Evolutionary conservation across 345 rosid species (phyloP).

Genomic region (Acer campestre): DNA sequence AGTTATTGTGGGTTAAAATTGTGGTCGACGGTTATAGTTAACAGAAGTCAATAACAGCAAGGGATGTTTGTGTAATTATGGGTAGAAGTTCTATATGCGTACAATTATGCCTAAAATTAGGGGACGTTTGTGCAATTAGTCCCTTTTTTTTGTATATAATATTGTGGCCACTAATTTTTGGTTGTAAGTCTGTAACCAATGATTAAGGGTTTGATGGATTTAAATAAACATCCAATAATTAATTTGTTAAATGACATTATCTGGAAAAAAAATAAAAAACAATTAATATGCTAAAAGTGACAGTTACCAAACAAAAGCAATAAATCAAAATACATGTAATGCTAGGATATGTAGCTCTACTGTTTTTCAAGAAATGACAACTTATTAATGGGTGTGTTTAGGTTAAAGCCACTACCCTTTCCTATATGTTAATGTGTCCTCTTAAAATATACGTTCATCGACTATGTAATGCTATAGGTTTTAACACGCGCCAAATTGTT

Average conservation of each 20-base stretch:
- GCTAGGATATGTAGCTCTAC: not conserved
- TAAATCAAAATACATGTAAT: not conserved
- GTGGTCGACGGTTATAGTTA: too few relatives aligned
- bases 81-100: too few relatives aligned
- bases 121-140: too few relatives aligned
- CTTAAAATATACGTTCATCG: too few relatives aligned
- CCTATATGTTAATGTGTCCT: too few relatives aligned
- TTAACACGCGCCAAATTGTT: too few relatives aligned
- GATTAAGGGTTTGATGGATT: not conserved
- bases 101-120: too few relatives aligned
- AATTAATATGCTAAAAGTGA: not conserved
- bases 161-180: not conserved
- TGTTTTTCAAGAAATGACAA: not conserved
- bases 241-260: not conserved
- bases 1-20: too few relatives aligned
- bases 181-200: not conserved
- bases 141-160: not conserved
- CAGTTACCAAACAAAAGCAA: constrained; percentile 10
- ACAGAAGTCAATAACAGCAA: too few relatives aligned
- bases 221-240: not conserved
- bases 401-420: too few relatives aligned
- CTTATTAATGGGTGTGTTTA: not conserved
- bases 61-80: too few relatives aligned
- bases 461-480: too few relatives aligned
- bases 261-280: not conserved